Evolutionary conservation across 2,329 filamentous ascomycete genomes (phyloP).

Genomic region (Stemphylium lycopersici): DNA sequence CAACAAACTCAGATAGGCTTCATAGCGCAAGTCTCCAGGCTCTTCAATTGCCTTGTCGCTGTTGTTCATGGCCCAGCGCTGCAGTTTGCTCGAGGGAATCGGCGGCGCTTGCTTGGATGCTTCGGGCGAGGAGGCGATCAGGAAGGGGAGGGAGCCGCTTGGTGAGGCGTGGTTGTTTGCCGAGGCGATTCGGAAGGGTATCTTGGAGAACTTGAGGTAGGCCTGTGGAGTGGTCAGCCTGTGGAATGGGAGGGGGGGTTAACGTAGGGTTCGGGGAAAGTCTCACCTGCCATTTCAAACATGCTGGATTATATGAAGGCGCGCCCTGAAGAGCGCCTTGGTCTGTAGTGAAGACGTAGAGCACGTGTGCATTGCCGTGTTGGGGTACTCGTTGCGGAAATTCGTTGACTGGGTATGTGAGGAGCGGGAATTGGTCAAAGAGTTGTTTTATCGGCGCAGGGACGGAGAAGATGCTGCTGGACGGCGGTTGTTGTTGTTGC

Average conservation of each 20-base stretch:
- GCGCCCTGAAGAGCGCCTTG: constrained; percentile 65
- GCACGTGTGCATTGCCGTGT: constrained; percentile 58
- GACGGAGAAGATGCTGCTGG: constrained; percentile 55
- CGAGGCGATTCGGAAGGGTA: constrained; percentile 69
- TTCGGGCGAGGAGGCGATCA: constrained; percentile 62
- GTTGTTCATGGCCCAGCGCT: constrained; percentile 67
- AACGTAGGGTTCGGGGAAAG: not conserved
- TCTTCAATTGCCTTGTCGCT: constrained; percentile 47
- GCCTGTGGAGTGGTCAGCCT: constrained; percentile 61
- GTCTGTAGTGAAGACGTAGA: constrained; percentile 78
- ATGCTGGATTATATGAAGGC: constrained; percentile 89
- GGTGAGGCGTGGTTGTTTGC: constrained; percentile 95
- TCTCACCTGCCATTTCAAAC: constrained; percentile 93
- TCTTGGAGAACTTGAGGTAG: constrained; percentile 76
- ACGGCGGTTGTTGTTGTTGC: constrained; percentile 13
- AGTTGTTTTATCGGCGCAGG: constrained; percentile 79
- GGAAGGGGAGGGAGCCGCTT: constrained; percentile 84
- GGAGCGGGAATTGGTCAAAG: constrained; percentile 83
- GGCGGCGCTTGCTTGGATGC: constrained; percentile 44
- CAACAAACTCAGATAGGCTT: constrained; percentile 79
- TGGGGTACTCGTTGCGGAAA: constrained; percentile 68
- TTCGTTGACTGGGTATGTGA: constrained; percentile 74
- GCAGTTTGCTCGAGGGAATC: constrained; percentile 69
- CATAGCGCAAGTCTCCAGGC: constrained; percentile 63
- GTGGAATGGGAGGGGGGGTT: not conserved